Conservation (phyloP, 768 basidiomycete species). For the Leccinum disarticulatum region DNA sequence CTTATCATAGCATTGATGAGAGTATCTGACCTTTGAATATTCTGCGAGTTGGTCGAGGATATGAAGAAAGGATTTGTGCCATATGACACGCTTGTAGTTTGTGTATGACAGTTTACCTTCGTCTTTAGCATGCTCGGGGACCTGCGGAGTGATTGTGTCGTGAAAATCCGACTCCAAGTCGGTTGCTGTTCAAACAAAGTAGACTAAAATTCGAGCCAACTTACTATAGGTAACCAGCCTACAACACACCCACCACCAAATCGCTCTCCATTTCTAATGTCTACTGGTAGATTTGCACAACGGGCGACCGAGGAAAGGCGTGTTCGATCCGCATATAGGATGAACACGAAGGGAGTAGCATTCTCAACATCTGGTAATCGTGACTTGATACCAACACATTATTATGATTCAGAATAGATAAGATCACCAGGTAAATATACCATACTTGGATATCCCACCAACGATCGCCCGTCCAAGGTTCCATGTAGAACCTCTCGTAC, state of each 20-base stretch:
- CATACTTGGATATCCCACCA: not conserved
- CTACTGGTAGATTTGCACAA: not conserved
- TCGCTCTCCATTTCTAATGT: not conserved
- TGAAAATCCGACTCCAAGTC: too few relatives aligned
- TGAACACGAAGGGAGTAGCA: not conserved
- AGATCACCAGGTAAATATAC: too few relatives aligned
- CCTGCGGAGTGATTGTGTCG: too few relatives aligned
- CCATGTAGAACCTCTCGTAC: not conserved
- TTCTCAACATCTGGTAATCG: not conserved
- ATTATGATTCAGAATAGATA: too few relatives aligned
- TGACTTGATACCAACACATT: not conserved
- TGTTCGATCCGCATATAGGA: not conserved
- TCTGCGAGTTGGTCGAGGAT: too few relatives aligned
- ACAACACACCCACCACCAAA: slow-evolving; percentile 5
- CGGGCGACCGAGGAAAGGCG: not conserved
- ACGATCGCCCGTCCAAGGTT: not conserved
- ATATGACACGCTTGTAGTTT: too few relatives aligned
- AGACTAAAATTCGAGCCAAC: not conserved
- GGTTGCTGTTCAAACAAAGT: too few relatives aligned
- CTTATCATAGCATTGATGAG: too few relatives aligned
- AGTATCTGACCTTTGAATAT: too few relatives aligned
- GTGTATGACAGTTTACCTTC: too few relatives aligned
- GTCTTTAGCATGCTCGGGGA: too few relatives aligned
- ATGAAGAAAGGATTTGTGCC: too few relatives aligned
- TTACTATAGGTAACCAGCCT: not conserved